phyloP scores from a whole-genome alignment of 345 rosid genomes.

The Jatropha curcas region DNA sequence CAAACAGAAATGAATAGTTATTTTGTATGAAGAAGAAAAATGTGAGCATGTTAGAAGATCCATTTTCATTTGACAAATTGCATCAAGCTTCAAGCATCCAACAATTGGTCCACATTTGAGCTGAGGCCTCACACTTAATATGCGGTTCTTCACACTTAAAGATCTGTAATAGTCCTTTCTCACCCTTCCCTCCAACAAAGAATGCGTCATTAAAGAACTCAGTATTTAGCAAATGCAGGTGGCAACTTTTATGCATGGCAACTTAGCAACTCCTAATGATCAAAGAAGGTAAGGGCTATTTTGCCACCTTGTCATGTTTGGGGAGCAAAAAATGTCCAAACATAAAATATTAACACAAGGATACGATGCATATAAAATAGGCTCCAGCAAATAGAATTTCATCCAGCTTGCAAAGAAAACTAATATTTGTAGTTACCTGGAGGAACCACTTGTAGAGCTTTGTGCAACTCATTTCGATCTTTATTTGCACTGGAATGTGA shows the following conservation, averaged over 20 bases:
- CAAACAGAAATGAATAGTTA: slow-evolving; percentile 2
- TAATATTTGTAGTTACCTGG: slow-evolving; percentile 54
- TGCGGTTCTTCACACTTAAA: not conserved
- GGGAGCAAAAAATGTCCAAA: not conserved
- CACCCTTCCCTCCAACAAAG: not conserved
- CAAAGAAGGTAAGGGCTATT: not conserved
- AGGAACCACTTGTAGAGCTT: slow-evolving; percentile 68
- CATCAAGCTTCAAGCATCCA: not conserved
- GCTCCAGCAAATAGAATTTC: not conserved
- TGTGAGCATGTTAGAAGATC: not conserved
- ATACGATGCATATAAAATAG: not conserved
- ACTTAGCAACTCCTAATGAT: not conserved
- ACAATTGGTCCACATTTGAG: not conserved
- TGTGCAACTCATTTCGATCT: slow-evolving; percentile 70
- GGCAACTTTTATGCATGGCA: not conserved
- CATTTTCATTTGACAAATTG: not conserved
- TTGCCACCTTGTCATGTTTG: not conserved
- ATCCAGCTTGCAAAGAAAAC: not conserved
- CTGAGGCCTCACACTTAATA: not conserved
- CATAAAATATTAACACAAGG: no score
- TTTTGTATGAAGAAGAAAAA: not conserved
- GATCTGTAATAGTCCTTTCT: not conserved
- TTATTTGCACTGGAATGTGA: slow-evolving; percentile 59
- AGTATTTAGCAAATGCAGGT: not conserved
- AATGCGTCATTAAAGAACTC: not conserved